These are phyloP conservation scores for Starmerella sp. DNA, from an alignment of 805 yeast species.

Conservation along the genomic window DNA sequence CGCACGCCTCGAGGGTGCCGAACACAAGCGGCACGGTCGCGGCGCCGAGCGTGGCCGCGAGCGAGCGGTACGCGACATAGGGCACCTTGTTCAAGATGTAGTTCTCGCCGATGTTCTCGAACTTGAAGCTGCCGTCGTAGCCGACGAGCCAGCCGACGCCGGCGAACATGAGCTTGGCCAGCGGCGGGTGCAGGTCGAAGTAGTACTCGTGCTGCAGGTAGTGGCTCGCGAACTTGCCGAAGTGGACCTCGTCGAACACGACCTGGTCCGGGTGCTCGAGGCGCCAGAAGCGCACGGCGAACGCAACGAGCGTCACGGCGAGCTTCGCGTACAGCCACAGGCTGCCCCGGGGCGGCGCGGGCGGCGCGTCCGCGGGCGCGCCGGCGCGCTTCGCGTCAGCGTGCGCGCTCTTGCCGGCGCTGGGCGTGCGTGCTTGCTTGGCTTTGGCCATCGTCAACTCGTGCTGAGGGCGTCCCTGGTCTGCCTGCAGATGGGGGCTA, in stretches of 20 bases:
- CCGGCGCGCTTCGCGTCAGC: background rate
- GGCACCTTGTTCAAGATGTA: conserved; percentile 73
- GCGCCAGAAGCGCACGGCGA: conserved; percentile 60
- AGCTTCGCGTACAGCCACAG: conserved; percentile 8
- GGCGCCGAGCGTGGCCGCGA: conserved; percentile 76
- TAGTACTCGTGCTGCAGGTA: conserved; percentile 81
- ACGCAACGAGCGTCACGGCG: conserved; percentile 43
- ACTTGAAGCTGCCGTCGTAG: conserved; percentile 78
- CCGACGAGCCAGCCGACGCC: conserved; percentile 77
- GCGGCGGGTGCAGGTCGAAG: conserved; percentile 95
- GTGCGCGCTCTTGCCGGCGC: background rate
- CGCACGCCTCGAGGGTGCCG: conserved; percentile 64
- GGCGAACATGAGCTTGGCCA: conserved; percentile 88
- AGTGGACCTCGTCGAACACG: conserved; percentile 79
- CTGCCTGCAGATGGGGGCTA: background rate
- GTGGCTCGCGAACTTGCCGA: conserved; percentile 91
- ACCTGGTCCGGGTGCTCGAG: conserved; percentile 82
- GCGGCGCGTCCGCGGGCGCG: background rate
- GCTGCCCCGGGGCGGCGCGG: background rate
- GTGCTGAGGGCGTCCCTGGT: background rate
- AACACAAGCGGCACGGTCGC: conserved; percentile 80
- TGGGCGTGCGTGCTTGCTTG: background rate
- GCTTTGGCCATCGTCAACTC: background rate
- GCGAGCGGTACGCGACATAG: conserved; percentile 67
- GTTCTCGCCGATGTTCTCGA: conserved; percentile 59